Percentiles rank a stretch among this genome's conserved stretches.
Conservation (phyloP, 2,329 filamentous ascomycete species). For the Calycina marina region DNA sequence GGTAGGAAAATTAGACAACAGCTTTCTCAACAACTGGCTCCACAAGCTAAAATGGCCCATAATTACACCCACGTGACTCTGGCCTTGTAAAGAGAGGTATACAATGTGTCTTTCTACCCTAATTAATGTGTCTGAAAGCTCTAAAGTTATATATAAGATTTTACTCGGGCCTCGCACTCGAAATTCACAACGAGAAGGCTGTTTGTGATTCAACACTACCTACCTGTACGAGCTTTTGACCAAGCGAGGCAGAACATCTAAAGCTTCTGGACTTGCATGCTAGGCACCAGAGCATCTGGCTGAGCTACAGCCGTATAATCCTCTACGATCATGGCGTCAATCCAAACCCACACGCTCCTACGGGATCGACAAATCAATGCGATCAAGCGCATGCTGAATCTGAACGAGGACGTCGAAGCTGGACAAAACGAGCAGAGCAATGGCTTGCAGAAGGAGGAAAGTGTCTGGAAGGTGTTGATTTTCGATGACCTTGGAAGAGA, state of each 20-base stretch:
- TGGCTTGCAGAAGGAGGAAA: constrained; percentile 61
- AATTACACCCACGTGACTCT: too few relatives aligned
- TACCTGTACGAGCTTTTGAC: too few relatives aligned
- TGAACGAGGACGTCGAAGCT: constrained; percentile 58
- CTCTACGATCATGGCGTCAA: constrained; percentile 34
- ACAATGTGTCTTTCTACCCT: too few relatives aligned
- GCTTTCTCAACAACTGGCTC: too few relatives aligned
- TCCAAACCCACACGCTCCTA: constrained; percentile 36
- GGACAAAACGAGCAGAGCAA: constrained; percentile 42
- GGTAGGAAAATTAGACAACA: too few relatives aligned
- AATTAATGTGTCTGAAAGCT: too few relatives aligned
- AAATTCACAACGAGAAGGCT: too few relatives aligned
- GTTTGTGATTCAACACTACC: too few relatives aligned
- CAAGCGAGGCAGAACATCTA: constrained; percentile 3
- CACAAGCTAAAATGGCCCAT: too few relatives aligned
- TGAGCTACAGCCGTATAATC: constrained; percentile 19
- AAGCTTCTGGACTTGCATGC: constrained; percentile 15
- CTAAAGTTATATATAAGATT: too few relatives aligned
- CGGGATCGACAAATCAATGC: constrained; percentile 68
- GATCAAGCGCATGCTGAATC: constrained; percentile 87
- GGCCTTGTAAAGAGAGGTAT: too few relatives aligned
- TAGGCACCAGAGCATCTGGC: constrained; percentile 9
- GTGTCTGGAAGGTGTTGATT: constrained; percentile 94
- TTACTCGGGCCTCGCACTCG: too few relatives aligned
- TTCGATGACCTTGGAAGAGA: constrained; percentile 86